A percentile compares a stretch with the other conserved stretches of the same genome.
Conservation (phyloP, 75 land plant species). For the Isoetes taiwanensis region DNA sequence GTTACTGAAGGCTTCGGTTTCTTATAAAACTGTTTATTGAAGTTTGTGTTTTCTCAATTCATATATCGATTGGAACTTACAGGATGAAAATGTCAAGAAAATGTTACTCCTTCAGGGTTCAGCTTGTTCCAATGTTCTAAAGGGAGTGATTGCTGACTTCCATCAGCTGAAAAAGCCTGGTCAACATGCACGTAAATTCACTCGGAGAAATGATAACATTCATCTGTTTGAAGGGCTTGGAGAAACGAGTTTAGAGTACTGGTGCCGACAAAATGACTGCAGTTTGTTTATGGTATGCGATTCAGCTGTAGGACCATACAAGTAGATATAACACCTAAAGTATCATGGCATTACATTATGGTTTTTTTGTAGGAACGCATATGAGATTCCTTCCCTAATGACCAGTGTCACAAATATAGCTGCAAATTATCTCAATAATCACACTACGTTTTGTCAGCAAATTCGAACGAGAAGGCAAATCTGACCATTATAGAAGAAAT, state of each 20-base stretch:
- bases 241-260: constrained; percentile 72
- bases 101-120: constrained; percentile 76
- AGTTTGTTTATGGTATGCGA: constrained; percentile 68
- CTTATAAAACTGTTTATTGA: background rate
- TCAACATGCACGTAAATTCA: constrained; percentile 43
- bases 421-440: no score
- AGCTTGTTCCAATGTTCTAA: constrained; percentile 47
- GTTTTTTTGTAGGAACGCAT: no score
- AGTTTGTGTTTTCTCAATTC: background rate
- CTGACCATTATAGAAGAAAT: no score
- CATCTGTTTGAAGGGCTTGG: constrained; percentile 87
- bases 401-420: no score
- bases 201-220: constrained; percentile 56
- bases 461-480: no score
- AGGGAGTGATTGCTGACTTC: constrained; percentile 48
- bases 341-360: no score
- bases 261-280: constrained; percentile 84
- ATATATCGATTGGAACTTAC: background rate
- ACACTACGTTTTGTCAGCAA: no score
- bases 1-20: background rate
- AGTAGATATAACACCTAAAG: no score
- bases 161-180: constrained; percentile 51
- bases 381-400: no score
- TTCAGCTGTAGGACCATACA: no score
- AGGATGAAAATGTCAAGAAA: constrained; percentile 83